phyloP scores from a whole-genome alignment of 2,329 filamentous ascomycete genomes.

The Trichoderma breve region DNA sequence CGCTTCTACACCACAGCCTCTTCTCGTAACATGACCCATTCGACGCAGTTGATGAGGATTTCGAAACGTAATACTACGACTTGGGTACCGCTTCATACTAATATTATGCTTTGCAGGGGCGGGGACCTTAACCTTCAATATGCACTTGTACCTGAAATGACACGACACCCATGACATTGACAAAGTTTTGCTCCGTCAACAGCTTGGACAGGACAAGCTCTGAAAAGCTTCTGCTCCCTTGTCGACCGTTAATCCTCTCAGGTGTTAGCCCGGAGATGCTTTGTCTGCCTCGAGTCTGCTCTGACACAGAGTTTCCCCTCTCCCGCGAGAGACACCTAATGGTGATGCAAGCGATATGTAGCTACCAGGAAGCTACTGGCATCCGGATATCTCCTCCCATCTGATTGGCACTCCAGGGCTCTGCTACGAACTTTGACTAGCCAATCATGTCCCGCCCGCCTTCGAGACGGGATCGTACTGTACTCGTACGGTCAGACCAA shows the following conservation, averaged over 20 bases:
- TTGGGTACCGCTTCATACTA: too few species aligned
- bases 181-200: background rate
- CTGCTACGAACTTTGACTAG: constrained; percentile 1
- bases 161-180: background rate
- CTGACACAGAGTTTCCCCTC: background rate
- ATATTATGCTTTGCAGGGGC: constrained; percentile 2
- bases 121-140: background rate
- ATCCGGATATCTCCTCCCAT: background rate
- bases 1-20: background rate
- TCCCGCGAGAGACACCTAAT: background rate
- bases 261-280: background rate
- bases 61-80: background rate
- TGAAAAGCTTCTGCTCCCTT: background rate
- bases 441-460: background rate
- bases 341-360: constrained; percentile 4
- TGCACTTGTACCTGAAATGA: background rate
- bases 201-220: background rate
- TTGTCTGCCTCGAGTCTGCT: background rate
- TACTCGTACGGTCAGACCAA: background rate
- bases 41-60: background rate
- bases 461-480: background rate
- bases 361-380: background rate
- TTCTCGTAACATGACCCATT: background rate
- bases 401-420: background rate
- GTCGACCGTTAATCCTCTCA: background rate